These are phyloP conservation scores for Candida sanyaensis DNA, from an alignment of 1,139 yeast genomes.

Conservation along the genomic window DNA sequence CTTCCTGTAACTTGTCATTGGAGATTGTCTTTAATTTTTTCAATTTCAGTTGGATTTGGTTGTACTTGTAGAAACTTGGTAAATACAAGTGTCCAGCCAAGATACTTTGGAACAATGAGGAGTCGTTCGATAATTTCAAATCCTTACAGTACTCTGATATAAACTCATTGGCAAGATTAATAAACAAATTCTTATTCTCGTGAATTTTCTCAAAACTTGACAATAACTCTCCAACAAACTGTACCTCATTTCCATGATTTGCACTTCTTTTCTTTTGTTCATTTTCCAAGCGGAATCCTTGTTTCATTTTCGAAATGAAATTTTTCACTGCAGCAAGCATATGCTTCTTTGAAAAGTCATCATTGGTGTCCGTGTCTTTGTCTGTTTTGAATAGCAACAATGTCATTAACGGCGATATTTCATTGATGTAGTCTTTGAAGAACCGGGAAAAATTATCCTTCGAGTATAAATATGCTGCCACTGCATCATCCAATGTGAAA, in stretches of 20 bases:
- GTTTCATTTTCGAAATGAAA: conserved; percentile 27
- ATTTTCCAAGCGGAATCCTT: conserved; percentile 23
- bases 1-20: conserved; percentile 22
- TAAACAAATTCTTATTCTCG: conserved; percentile 30
- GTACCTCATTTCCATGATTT: conserved; percentile 23
- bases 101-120: conserved; percentile 67
- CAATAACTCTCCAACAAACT: conserved; percentile 45
- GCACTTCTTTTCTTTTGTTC: conserved; percentile 16
- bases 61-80: conserved; percentile 71
- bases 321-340: conserved; percentile 23
- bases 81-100: conserved; percentile 73
- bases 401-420: conserved; percentile 56
- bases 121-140: conserved; percentile 65
- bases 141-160: conserved; percentile 68
- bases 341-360: conserved; percentile 20
- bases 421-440: conserved; percentile 35
- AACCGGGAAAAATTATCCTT: conserved; percentile 52
- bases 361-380: conserved; percentile 14
- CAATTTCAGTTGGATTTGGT: conserved; percentile 42
- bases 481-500: conserved; percentile 26
- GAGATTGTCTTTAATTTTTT: conserved; percentile 25
- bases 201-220: conserved; percentile 42
- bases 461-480: conserved; percentile 58
- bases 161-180: conserved; percentile 50
- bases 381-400: conserved; percentile 40